These are phyloP conservation scores for Ceraceosorus bombacis DNA, from an alignment of 1,284 basidiomycete species.

Conservation along the genomic window DNA sequence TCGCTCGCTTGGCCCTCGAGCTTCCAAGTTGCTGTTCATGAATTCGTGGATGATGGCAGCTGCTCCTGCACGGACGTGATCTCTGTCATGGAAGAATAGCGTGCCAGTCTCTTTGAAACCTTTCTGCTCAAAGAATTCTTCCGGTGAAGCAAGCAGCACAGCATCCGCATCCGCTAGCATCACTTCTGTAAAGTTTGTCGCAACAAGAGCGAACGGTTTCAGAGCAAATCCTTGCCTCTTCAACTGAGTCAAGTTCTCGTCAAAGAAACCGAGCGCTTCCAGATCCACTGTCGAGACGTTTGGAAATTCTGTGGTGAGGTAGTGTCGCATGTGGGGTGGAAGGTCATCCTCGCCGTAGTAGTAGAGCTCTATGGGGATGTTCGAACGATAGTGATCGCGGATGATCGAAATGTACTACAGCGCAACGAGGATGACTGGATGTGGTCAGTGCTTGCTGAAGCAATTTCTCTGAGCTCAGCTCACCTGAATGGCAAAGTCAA, in stretches of 20 bases:
- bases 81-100: constrained; percentile 31
- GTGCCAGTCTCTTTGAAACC: constrained; percentile 29
- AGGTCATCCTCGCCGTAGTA: constrained; percentile 32
- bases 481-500: constrained; percentile 19
- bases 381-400: constrained; percentile 20
- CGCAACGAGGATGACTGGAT: too few relatives aligned
- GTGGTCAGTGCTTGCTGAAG: too few relatives aligned
- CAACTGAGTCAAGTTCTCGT: constrained; percentile 10
- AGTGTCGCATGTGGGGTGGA: constrained; percentile 23
- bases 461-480: too few relatives aligned
- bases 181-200: constrained; percentile 31
- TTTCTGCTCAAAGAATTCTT: constrained; percentile 22
- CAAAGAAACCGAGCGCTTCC: constrained; percentile 21
- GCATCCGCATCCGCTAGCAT: constrained; percentile 29
- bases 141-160: constrained; percentile 22
- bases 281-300: constrained; percentile 25
- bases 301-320: constrained; percentile 19
- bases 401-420: constrained; percentile 23
- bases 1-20: constrained; percentile 19
- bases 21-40: constrained; percentile 22
- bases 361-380: constrained; percentile 28
- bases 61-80: constrained; percentile 18
- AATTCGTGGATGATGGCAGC: constrained; percentile 22
- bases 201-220: constrained; percentile 26
- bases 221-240: constrained; percentile 22